These are phyloP conservation scores for Heterobasidion irregulare DNA, from an alignment of 1,284 basidiomycete species.

Conservation along the genomic window DNA sequence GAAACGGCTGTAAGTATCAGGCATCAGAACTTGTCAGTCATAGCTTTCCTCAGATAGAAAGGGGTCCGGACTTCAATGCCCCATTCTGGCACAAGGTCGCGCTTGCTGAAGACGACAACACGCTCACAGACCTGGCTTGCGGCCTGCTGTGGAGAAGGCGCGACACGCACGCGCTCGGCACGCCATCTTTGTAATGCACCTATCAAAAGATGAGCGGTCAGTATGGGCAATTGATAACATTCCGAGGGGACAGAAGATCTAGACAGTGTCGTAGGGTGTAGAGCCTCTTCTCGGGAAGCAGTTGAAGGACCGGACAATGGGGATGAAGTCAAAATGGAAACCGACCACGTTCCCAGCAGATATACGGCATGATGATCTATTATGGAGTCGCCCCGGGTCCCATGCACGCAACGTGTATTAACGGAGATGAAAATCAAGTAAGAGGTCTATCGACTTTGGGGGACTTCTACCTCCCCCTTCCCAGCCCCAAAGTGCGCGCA, in stretches of 20 bases:
- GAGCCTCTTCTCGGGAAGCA: too few species aligned
- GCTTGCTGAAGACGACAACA: slow-evolving; percentile 89
- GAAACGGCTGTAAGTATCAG: slow-evolving; percentile 47
- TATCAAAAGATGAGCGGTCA: slow-evolving; percentile 4
- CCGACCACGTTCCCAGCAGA: too few species aligned
- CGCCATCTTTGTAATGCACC: slow-evolving; percentile 13
- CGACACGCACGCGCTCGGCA: slow-evolving; percentile 9
- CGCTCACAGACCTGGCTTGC: slow-evolving; percentile 56
- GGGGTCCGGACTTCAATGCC: slow-evolving; percentile 65
- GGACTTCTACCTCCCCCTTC: not conserved
- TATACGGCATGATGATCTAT: slow-evolving; percentile 5
- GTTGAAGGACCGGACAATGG: too few species aligned
- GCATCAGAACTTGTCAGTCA: too few species aligned
- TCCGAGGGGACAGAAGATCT: too few species aligned
- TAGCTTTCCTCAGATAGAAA: not conserved
- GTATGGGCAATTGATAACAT: not conserved
- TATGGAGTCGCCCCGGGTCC: not conserved
- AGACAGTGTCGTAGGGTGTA: too few species aligned
- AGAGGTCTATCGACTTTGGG: not conserved
- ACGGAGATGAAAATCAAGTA: not conserved
- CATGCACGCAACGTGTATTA: not conserved
- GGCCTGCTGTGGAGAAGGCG: slow-evolving; percentile 6
- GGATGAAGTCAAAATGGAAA: too few species aligned
- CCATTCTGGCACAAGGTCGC: slow-evolving; percentile 82
- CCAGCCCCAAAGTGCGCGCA: not conserved